Percentiles rank a stretch among this genome's conserved stretches.
phyloP scores from a whole-genome alignment of 176 grass and related monocot species.

The Canna indica region DNA sequence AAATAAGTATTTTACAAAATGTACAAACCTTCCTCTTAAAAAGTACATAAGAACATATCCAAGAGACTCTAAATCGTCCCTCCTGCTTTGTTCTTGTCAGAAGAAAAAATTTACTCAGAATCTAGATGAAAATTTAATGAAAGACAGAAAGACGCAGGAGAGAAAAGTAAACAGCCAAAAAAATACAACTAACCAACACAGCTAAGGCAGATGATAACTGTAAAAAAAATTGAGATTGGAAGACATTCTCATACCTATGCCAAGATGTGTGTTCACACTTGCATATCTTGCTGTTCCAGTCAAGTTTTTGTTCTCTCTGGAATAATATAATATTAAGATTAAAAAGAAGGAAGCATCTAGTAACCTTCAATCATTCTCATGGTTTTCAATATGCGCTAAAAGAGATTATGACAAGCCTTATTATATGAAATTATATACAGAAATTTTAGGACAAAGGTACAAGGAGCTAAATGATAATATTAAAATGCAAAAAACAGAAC shows the following conservation, averaged over 20 bases:
- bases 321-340: slow-evolving; percentile 25
- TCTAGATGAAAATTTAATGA: slow-evolving; percentile 1
- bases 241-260: slow-evolving; percentile 46
- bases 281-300: slow-evolving; percentile 92
- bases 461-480: too few species aligned
- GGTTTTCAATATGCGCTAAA: too few species aligned
- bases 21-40: slow-evolving; percentile 76
- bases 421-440: too few species aligned
- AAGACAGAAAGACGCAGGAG: not conserved
- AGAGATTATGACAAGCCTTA: too few species aligned
- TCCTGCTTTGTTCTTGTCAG: slow-evolving; percentile 76
- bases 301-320: slow-evolving; percentile 89
- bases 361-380: not conserved
- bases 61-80: slow-evolving; percentile 88
- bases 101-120: slow-evolving; percentile 17
- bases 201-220: not conserved
- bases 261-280: slow-evolving; percentile 91
- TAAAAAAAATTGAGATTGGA: not conserved
- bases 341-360: slow-evolving; percentile 1
- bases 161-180: not conserved
- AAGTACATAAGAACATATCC: slow-evolving; percentile 96
- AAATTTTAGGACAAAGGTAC: too few species aligned
- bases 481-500: not conserved
- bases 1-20: not conserved
- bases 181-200: not conserved